Evolutionary conservation across 202 grass and related monocot genomes (phyloP), one percentile per base, ranked within the genome.

Genomic region (Tripidium arundinaceum): DNA sequence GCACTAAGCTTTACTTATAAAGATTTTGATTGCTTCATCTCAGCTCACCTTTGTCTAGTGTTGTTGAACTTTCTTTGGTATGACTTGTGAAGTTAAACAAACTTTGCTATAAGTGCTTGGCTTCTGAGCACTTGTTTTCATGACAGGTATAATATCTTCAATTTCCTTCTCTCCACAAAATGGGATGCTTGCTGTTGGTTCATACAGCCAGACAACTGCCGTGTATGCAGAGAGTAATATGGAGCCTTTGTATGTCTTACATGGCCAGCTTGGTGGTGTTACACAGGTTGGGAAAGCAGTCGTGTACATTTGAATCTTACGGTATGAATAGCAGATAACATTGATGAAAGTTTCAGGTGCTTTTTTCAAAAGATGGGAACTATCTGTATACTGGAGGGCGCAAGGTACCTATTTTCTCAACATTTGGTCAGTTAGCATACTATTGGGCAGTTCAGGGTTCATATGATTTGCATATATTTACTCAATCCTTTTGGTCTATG

Each of bases 151-250:
- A 60, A 80, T 96, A 84, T 95, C 92, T 71, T 89, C 96, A 68
- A 93, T 99, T 79, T 85, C 92, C 18, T 95, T 93, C 77, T 87
- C 90, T 75, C 96, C 83, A 14, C 85, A 90, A 38, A 95, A 68
- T 87, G 81, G 88, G 80, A 91, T 99, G 96, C 79, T 99, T 93
- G 96, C 96, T 72, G 74, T 99, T 77, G 96, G 96, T 80, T 99
- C 96, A 79, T 99, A 99, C 78, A 90, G 89, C 82, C 84, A 93
- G 69, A 95, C 86, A 79, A 99, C 88, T 71, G 87, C 90, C 82
- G 80, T 99, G 62, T 99, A 90, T 85, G 85, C 86, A 67, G 96
- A 91, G 78, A 81, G 78, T 87, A 90, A 90, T 62, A 95, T 99
- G 92, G 96, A 95, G 67, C 88, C 84, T 33, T 90, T 95, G 39